Percentiles rank a stretch among this genome's conserved stretches.
Evolutionary conservation across 31 red algal species (phyloP).

Genomic region (Odonthalia washingtoniensis): DNA sequence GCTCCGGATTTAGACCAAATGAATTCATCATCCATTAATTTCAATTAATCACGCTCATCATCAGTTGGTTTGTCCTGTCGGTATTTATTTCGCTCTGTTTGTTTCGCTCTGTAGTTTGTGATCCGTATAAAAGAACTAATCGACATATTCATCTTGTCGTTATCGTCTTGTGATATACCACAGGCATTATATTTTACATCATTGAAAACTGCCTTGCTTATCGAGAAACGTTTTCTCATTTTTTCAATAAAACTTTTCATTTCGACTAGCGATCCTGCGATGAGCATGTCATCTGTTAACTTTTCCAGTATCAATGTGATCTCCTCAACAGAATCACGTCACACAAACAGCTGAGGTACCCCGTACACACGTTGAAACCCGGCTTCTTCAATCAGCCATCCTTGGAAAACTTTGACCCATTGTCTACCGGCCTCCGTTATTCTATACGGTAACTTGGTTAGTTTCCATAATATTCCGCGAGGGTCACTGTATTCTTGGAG

Average conservation of each 20-base stretch:
- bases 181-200: conserved; percentile 15
- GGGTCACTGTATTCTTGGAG: conserved; percentile 49
- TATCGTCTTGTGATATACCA: conserved; percentile 17
- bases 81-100: too few species aligned
- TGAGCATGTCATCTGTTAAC: conserved; percentile 48
- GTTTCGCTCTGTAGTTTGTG: too few species aligned
- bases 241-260: conserved; percentile 23
- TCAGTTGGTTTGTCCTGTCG: too few species aligned
- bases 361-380: conserved; percentile 4
- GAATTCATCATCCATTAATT: too few species aligned
- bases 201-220: conserved; percentile 50
- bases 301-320: conserved; percentile 41
- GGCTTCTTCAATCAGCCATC: conserved; percentile 31
- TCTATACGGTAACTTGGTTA: conserved; percentile 45
- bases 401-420: conserved; percentile 43
- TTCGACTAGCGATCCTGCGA: conserved; percentile 25
- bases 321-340: conserved; percentile 4
- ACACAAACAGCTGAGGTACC: conserved; percentile 39
- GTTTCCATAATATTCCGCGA: conserved; percentile 45
- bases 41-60: too few species aligned
- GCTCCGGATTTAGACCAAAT: too few species aligned
- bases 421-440: conserved; percentile 55
- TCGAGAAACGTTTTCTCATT: conserved; percentile 20
- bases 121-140: too few species aligned
- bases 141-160: too few species aligned